These are phyloP conservation scores for Lophium mytilinum DNA, from an alignment of 495 filamentous ascomycete species.

Conservation along the genomic window DNA sequence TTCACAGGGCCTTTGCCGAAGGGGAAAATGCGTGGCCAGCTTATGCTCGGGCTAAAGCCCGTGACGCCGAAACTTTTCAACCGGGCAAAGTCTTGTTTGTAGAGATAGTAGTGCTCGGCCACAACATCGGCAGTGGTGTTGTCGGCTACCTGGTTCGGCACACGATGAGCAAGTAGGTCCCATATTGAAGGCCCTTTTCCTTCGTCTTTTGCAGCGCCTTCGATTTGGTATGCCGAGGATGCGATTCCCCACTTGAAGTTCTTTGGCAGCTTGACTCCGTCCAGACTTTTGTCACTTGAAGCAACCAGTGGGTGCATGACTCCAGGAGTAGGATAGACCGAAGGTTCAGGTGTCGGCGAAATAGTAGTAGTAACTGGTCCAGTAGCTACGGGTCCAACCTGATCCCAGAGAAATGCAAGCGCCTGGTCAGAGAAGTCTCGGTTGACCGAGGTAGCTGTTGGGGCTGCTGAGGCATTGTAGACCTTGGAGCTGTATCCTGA, in stretches of 20 bases:
- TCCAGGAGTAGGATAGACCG: conserved; percentile 30
- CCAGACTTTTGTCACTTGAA: conserved; percentile 21
- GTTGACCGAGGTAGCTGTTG: conserved; percentile 26
- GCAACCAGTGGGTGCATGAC: conserved; percentile 34
- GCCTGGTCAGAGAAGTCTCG: conserved; percentile 38
- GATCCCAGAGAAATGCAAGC: conserved; percentile 38
- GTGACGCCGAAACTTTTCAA: conserved; percentile 33
- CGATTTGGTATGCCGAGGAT: conserved; percentile 66
- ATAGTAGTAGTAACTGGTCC: conserved; percentile 39
- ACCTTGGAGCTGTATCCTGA: conserved; percentile 26
- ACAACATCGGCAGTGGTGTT: conserved; percentile 38
- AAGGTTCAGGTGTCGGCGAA: conserved; percentile 39
- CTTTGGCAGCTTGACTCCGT: conserved; percentile 44
- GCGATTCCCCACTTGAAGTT: conserved; percentile 78
- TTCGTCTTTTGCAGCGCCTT: conserved; percentile 59
- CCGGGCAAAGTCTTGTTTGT: conserved; percentile 41
- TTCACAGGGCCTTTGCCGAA: conserved; percentile 40
- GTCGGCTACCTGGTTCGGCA: conserved; percentile 32
- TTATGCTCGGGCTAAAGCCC: conserved; percentile 37
- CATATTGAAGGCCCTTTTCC: conserved; percentile 66
- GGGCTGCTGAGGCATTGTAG: conserved; percentile 37
- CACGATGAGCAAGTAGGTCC: conserved; percentile 57
- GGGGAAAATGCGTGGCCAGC: conserved; percentile 38
- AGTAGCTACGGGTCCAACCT: conserved; percentile 35
- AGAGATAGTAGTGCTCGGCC: conserved; percentile 38